Evolutionary conservation across 805 yeast species (phyloP).

Genomic region (Candida nonsorbophila): DNA sequence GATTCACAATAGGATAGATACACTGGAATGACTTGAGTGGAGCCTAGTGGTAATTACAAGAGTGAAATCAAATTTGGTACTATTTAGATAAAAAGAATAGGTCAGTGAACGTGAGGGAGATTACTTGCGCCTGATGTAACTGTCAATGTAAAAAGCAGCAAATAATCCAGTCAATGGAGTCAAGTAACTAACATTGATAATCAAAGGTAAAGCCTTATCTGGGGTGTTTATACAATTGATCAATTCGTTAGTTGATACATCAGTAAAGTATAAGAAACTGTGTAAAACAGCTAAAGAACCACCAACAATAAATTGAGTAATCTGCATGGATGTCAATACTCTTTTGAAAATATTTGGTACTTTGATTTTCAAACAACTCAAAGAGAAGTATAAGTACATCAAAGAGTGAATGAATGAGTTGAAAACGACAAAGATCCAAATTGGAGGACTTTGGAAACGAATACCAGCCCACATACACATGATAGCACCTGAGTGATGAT

Average conservation of each 20-base stretch:
- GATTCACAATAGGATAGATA: too few relatives aligned
- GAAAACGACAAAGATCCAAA: conserved; percentile 76
- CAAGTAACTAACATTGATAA: conserved; percentile 59
- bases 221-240: conserved; percentile 48
- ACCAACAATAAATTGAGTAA: conserved; percentile 62
- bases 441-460: conserved; percentile 65
- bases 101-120: too few relatives aligned
- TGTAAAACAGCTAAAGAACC: conserved; percentile 65
- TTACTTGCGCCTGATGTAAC: conserved; percentile 39
- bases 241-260: conserved; percentile 33
- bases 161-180: conserved; percentile 64
- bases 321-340: conserved; percentile 60
- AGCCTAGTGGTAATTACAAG: too few relatives aligned
- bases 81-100: too few relatives aligned
- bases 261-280: conserved; percentile 55
- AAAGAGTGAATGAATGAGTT: conserved; percentile 73
- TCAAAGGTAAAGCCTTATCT: conserved; percentile 58
- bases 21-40: too few relatives aligned
- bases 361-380: conserved; percentile 51
- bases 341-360: conserved; percentile 57
- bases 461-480: conserved; percentile 79
- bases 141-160: conserved; percentile 59
- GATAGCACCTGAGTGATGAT: conserved; percentile 79
- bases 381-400: conserved; percentile 67
- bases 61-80: too few relatives aligned